phyloP scores from a whole-genome alignment of 768 basidiomycete genomes.

The Rhizopogon salebrosus region DNA sequence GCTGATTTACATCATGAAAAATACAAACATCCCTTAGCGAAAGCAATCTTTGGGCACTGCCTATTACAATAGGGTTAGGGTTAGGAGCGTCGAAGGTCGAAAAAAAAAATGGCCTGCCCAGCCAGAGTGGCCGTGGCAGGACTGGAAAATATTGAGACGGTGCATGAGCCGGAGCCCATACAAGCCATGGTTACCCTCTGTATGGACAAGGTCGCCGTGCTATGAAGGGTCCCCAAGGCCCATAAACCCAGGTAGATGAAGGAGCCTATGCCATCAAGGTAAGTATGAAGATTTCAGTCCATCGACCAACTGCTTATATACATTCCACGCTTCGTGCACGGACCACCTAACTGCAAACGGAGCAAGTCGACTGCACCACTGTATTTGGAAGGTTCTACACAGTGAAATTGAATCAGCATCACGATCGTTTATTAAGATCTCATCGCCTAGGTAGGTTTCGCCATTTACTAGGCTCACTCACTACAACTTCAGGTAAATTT shows the following conservation, averaged over 20 bases:
- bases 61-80: conserved; percentile 48
- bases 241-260: conserved; percentile 48
- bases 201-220: conserved; percentile 69
- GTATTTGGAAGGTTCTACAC: background rate
- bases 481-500: no score
- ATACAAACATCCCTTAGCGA: no score
- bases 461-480: no score
- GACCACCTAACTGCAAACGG: conserved; percentile 15
- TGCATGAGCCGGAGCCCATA: conserved; percentile 69
- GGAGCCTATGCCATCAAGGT: conserved; percentile 53
- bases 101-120: conserved; percentile 45
- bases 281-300: conserved; percentile 39
- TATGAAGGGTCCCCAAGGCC: conserved; percentile 53
- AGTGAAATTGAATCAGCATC: background rate
- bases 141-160: conserved; percentile 73
- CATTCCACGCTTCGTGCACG: conserved; percentile 28
- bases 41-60: no score
- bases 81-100: conserved; percentile 27
- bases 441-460: no score
- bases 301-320: conserved; percentile 9
- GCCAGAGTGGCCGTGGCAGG: conserved; percentile 62
- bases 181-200: conserved; percentile 54
- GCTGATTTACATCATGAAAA: no score
- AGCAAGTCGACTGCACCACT: no score
- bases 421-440: background rate